Percentiles rank a stretch among this genome's conserved stretches.
Conservation (phyloP, 805 yeast species). For the Saturnispora galanensis region DNA sequence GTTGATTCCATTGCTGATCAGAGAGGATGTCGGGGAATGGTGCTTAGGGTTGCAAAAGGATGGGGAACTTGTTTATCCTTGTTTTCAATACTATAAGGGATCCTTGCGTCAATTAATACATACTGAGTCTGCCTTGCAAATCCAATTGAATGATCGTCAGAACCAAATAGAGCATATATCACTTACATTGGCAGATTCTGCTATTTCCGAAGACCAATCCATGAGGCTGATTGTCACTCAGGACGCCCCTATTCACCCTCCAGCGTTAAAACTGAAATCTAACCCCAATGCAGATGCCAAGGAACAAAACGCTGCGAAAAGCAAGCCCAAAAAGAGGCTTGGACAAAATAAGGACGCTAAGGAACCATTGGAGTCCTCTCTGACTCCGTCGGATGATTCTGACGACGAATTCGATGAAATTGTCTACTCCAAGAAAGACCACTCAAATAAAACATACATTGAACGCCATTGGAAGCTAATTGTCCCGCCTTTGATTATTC, state of each 20-base stretch:
- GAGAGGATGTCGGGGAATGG: background rate
- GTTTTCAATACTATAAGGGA: slow-evolving; percentile 3
- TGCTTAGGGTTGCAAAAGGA: slow-evolving; percentile 4
- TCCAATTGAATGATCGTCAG: background rate
- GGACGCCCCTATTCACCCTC: background rate
- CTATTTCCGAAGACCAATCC: too few species aligned
- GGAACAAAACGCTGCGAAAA: background rate
- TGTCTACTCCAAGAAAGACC: background rate
- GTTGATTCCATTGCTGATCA: background rate
- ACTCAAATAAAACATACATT: slow-evolving; percentile 34
- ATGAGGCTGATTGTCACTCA: background rate
- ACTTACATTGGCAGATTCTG: too few species aligned
- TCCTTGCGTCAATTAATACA: background rate
- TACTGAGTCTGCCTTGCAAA: background rate
- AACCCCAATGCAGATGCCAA: too few species aligned
- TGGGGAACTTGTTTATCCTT: slow-evolving; percentile 7
- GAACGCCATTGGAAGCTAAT: slow-evolving; percentile 58
- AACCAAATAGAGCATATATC: background rate
- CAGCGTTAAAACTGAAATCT: background rate
- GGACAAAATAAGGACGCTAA: background rate
- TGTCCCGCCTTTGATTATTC: slow-evolving; percentile 33
- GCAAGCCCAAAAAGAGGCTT: background rate
- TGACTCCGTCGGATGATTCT: background rate
- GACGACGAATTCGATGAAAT: slow-evolving; percentile 11
- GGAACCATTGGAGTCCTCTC: background rate